Percentiles rank a stretch among this genome's conserved stretches.
Evolutionary conservation across 768 basidiomycete genomes (phyloP).

Genomic region (Podaxis sp.): DNA sequence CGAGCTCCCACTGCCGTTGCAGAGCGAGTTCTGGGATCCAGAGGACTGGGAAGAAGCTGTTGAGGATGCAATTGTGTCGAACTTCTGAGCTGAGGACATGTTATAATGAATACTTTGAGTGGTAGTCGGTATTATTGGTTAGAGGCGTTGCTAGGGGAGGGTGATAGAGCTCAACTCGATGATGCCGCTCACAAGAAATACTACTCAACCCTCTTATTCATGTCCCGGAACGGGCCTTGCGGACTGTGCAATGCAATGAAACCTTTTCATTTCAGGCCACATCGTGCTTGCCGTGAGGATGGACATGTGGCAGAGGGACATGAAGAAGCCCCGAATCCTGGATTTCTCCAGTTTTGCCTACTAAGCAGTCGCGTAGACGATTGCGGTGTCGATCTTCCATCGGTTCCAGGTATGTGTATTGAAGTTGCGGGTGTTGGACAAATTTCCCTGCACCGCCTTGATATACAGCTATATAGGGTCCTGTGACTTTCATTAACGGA

Average conservation of each 20-base stretch:
- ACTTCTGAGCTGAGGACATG: slow-evolving; percentile 1
- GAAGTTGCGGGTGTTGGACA: no score
- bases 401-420: no score
- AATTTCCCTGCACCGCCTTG: no score
- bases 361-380: no score
- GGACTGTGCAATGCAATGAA: slow-evolving; percentile 9
- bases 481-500: neutral
- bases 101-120: neutral
- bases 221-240: neutral
- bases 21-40: neutral
- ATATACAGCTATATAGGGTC: no score
- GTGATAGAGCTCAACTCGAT: neutral
- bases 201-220: neutral
- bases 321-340: neutral
- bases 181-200: neutral
- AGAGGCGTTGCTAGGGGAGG: neutral
- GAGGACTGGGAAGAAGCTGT: neutral
- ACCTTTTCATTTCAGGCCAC: neutral
- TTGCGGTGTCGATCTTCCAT: no score
- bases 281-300: slow-evolving; percentile 11
- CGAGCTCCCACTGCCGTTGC: neutral
- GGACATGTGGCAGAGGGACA: neutral
- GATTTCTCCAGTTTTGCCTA: neutral
- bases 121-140: neutral
- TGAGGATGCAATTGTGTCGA: neutral